Evolutionary conservation across 2,329 filamentous ascomycete species (phyloP), one percentile per base, ranked within the genome.

Genomic region (Thermochaetoides dissita): DNA sequence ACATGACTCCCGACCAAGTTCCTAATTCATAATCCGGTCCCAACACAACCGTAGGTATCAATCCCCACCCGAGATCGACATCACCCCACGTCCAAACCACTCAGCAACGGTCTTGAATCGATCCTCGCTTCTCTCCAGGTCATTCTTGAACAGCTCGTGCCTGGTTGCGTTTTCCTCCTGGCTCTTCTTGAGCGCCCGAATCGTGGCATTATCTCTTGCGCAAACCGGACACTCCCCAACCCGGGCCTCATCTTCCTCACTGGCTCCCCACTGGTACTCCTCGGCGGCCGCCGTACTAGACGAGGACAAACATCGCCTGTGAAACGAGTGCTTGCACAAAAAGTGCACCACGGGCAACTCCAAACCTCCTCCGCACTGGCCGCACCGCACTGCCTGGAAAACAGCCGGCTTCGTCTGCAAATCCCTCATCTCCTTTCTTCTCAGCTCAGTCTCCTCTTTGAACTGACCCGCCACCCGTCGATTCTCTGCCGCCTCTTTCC

Each of bases 261-360:
- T 12, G 24, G 17, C 34, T 34, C 30, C 39, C 44, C 6, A 11
- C 45, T 6, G 24, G 38, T 1, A 33, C 46, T 30, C 64, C 63
- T 3, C 57, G 60, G 5, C 57, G 60, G 0, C 47, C 46, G 7
- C 49, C 50, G 38, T 8, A 44, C 46, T 64, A 66, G 9, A 59
- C 59, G n/a, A n/a, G 40, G 69, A 64, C 56, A 98, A 65, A 60
- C 89, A 98, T 37, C 84, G 73, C 63, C 94, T 85, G 58, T 98
- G 91, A 68, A 95, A 98, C 46, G 81, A 88, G 60, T 98, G 91
- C 60, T 94, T 94, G 67, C 91, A 98, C 49, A 98, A 63, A 59
- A 98, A 98, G 58, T 98, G 91, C 38, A 98, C 88, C 0, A 81
- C 84, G 0, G 91, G 91, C 9, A 96, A 68, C 50, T 95, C 88